Conservation (phyloP, 331 rosid species). For the Rhamnella rubrinervis region DNA sequence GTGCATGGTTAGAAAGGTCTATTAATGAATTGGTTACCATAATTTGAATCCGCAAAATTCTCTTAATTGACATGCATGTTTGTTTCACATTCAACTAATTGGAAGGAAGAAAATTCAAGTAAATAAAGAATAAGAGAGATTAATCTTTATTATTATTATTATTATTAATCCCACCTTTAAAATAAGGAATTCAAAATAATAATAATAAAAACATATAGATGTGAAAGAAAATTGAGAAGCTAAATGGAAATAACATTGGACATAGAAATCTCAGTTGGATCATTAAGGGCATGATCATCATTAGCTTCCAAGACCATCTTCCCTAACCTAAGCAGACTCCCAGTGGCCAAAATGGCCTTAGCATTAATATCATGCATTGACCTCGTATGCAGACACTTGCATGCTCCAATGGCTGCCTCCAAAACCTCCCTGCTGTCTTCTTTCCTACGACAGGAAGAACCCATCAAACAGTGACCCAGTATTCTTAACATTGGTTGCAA, state of each 20-base stretch:
- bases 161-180: too few species aligned
- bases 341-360: slow-evolving; percentile 54
- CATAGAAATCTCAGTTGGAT: slow-evolving; percentile 44
- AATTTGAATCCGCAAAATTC: too few species aligned
- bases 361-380: slow-evolving; percentile 67
- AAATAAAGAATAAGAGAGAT: too few species aligned
- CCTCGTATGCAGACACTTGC: slow-evolving; percentile 54
- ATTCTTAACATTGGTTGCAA: slow-evolving; percentile 59
- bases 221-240: not conserved
- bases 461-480: slow-evolving; percentile 64
- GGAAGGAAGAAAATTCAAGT: too few species aligned
- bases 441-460: not conserved
- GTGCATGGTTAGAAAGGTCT: too few species aligned
- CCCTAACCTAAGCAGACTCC: slow-evolving; percentile 59
- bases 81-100: too few species aligned
- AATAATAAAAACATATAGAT: too few species aligned
- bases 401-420: slow-evolving; percentile 42
- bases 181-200: too few species aligned
- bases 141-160: too few species aligned
- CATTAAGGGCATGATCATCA: slow-evolving; percentile 19
- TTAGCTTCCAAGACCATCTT: slow-evolving; percentile 13
- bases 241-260: slow-evolving; percentile 26
- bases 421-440: slow-evolving; percentile 18
- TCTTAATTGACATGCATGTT: too few species aligned
- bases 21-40: too few species aligned